phyloP scores from a whole-genome alignment of 108 stramenopile species.

The Pelagomonas calceolata region DNA sequence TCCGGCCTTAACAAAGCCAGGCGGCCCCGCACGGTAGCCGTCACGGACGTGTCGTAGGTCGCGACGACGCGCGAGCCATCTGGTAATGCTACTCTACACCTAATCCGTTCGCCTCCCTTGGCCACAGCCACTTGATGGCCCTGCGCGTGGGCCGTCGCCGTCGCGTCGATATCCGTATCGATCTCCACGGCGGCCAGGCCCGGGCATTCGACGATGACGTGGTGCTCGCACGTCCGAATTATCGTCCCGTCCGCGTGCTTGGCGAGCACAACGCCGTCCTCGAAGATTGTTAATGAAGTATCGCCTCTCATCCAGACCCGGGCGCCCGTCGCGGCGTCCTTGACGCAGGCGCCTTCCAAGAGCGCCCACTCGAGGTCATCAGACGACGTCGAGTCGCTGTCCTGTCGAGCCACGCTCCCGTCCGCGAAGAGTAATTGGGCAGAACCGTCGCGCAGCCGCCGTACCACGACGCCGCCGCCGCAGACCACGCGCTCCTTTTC shows the following conservation, averaged over 20 bases:
- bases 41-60: slow-evolving; percentile 9
- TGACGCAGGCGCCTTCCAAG: neutral
- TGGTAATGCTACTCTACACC: neutral
- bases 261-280: neutral
- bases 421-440: neutral
- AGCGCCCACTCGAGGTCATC: neutral
- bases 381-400: neutral
- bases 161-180: slow-evolving; percentile 1
- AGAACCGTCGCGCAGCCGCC: slow-evolving; percentile 2
- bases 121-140: slow-evolving; percentile 2
- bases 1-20: neutral
- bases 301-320: neutral
- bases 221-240: neutral
- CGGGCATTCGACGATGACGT: neutral
- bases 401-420: neutral
- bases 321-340: neutral
- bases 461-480: slow-evolving; percentile 2
- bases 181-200: slow-evolving; percentile 8
- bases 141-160: neutral
- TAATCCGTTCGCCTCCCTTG: slow-evolving; percentile 11
- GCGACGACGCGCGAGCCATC: neutral
- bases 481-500: neutral
- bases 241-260: slow-evolving; percentile 1
- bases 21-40: neutral
- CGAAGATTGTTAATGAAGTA: neutral